These are phyloP conservation scores for Xylaria curta DNA, from an alignment of 495 filamentous ascomycete species.

Conservation along the genomic window DNA sequence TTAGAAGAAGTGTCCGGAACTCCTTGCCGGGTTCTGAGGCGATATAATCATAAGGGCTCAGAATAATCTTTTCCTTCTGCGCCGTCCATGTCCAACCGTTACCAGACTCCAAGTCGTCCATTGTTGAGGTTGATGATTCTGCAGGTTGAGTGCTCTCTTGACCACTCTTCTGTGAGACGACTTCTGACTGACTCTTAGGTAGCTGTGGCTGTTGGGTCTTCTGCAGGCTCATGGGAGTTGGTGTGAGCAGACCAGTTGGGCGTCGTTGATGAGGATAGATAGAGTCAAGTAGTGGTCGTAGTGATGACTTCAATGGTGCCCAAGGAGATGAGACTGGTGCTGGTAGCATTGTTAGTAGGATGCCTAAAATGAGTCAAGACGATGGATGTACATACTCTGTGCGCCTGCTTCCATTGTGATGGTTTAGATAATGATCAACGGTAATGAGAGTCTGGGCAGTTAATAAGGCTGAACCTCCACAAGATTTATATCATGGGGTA, in stretches of 20 bases:
- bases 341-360: slow-evolving; percentile 5
- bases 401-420: slow-evolving; percentile 18
- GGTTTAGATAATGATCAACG: not conserved
- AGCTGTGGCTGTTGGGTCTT: not conserved
- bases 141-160: slow-evolving; percentile 7
- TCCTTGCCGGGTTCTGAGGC: slow-evolving; percentile 80
- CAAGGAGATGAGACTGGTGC: slow-evolving; percentile 26
- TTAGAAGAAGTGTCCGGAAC: slow-evolving; percentile 73
- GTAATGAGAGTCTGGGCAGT: not conserved
- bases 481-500: not conserved
- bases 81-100: slow-evolving; percentile 52
- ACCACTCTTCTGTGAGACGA: slow-evolving; percentile 9
- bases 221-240: slow-evolving; percentile 14
- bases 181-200: slow-evolving; percentile 6
- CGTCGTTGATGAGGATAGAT: slow-evolving; percentile 27
- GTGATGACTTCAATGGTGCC: slow-evolving; percentile 22
- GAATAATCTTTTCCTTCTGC: slow-evolving; percentile 71
- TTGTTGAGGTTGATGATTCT: not conserved
- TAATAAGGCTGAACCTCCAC: slow-evolving; percentile 5
- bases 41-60: slow-evolving; percentile 81
- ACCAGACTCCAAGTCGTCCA: slow-evolving; percentile 15
- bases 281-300: slow-evolving; percentile 24
- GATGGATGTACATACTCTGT: slow-evolving; percentile 2
- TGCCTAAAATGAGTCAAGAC: not conserved
- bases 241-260: slow-evolving; percentile 22